Evolutionary conservation across 2,329 filamentous ascomycete genomes (phyloP).

Genomic region (Xylariomycetidae sp.): DNA sequence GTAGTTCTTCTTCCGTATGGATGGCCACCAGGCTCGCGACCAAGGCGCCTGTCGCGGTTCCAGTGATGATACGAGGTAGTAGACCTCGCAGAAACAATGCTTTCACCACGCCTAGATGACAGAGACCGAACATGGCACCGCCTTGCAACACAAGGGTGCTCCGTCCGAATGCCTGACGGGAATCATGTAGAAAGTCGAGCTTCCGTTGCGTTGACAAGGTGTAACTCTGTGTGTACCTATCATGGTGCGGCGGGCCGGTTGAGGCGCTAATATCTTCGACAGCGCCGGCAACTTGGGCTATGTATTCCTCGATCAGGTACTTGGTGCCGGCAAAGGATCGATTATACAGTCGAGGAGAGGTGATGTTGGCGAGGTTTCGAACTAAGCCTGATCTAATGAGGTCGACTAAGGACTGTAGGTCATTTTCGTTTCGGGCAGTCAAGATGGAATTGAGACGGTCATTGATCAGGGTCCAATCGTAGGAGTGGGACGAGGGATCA

Average conservation of each 20-base stretch:
- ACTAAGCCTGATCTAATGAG: conserved; percentile 73
- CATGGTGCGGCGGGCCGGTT: conserved; percentile 8
- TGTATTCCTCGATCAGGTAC: conserved; percentile 83
- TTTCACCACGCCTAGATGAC: conserved; percentile 85
- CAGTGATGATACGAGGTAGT: conserved; percentile 83
- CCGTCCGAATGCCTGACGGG: conserved; percentile 79
- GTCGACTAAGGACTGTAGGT: conserved; percentile 70
- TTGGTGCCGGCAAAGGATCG: conserved; percentile 85
- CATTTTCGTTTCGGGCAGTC: conserved; percentile 61
- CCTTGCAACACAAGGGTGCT: conserved; percentile 83
- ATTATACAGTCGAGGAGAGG: conserved; percentile 73
- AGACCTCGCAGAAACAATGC: conserved; percentile 75
- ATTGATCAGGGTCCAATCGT: conserved; percentile 80
- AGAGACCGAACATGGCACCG: conserved; percentile 85
- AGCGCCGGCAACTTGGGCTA: conserved; percentile 74
- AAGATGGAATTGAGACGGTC: conserved; percentile 67
- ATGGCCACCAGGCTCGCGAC: conserved; percentile 85
- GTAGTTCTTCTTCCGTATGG: conserved; percentile 79
- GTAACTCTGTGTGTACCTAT: conserved; percentile 17
- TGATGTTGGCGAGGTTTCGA: conserved; percentile 88
- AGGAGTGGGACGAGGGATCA: conserved; percentile 72
- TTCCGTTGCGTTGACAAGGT: conserved; percentile 67
- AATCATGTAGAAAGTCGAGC: conserved; percentile 80
- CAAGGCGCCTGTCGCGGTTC: conserved; percentile 82
- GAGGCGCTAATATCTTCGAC: conserved; percentile 64